Conservation (phyloP, 257 asterid species). For the Forsythia viridissima region DNA sequence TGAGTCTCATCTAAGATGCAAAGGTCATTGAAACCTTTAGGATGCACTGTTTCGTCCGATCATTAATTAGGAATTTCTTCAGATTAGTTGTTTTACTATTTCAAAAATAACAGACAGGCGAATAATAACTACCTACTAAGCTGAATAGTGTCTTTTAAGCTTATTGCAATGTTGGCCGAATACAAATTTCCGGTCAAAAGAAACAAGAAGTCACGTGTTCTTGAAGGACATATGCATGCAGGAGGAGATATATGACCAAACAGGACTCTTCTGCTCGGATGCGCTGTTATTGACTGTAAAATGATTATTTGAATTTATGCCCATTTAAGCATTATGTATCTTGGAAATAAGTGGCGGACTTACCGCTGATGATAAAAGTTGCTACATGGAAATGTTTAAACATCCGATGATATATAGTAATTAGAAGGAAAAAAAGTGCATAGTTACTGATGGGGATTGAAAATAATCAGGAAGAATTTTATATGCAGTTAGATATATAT, state of each 20-base stretch:
- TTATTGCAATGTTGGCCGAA: background rate
- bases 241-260: background rate
- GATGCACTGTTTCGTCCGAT: background rate
- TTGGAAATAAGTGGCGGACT: background rate
- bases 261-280: background rate
- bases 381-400: background rate
- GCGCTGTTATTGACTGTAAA: background rate
- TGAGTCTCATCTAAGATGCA: conserved; percentile 8
- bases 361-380: background rate
- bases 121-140: background rate
- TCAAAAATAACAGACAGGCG: background rate
- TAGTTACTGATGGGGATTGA: background rate
- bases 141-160: background rate
- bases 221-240: background rate
- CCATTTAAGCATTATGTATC: background rate
- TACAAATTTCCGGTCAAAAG: background rate
- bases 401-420: background rate
- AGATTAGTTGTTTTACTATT: conserved; percentile 3
- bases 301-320: background rate
- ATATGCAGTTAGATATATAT: background rate
- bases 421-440: background rate
- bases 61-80: conserved; percentile 7
- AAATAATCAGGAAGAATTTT: background rate
- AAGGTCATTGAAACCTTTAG: conserved; percentile 1
- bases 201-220: background rate